phyloP scores from a whole-genome alignment of 345 rosid species.

The Populus tremula region DNA sequence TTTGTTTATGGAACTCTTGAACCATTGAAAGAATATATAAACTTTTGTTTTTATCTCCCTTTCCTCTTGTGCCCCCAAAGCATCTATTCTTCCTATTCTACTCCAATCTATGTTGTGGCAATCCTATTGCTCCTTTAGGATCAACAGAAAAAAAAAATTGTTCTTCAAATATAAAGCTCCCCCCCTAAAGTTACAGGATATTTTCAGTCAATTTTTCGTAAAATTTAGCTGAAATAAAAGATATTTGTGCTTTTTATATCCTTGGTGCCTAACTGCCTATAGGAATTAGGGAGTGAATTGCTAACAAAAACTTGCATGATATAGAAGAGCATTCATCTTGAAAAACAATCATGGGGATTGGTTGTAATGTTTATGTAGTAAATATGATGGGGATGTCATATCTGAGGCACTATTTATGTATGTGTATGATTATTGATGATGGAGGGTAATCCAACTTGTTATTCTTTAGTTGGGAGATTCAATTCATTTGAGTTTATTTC shows the following conservation, averaged over 20 bases:
- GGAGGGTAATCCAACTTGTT: accelerated
- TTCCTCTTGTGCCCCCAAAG: background rate
- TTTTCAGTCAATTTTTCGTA: background rate
- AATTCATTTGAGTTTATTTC: too few species aligned
- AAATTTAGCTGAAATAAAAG: background rate
- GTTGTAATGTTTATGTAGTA: background rate
- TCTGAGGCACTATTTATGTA: too few species aligned
- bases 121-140: background rate
- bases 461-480: too few species aligned
- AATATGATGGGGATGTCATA: too few species aligned
- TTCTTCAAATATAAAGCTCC: background rate
- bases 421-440: too few species aligned
- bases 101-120: background rate
- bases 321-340: background rate
- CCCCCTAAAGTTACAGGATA: background rate
- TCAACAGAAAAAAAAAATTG: background rate
- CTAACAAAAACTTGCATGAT: too few species aligned
- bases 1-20: background rate
- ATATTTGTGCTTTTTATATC: background rate
- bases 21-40: background rate
- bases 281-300: background rate
- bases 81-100: too few species aligned
- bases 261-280: background rate
- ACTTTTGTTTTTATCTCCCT: background rate
- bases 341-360: background rate